Percentiles rank a stretch among this genome's conserved stretches.
Conservation (phyloP, 2,329 filamentous ascomycete genomes). For the Paracoccidioides brasiliensis region DNA sequence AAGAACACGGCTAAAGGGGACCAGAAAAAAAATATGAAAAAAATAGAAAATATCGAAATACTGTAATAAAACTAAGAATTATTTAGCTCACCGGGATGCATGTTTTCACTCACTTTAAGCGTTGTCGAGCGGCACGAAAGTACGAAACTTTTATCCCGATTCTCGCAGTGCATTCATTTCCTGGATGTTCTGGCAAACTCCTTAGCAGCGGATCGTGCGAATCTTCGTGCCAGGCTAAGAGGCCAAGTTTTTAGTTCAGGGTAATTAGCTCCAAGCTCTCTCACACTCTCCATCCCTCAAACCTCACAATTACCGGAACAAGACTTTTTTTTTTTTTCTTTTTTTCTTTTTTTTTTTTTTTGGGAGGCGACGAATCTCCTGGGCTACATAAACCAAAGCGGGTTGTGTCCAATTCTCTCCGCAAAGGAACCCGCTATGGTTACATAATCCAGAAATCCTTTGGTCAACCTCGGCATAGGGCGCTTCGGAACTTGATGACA, state of each 20-base stretch:
- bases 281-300: background rate
- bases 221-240: background rate
- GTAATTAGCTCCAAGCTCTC: background rate
- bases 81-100: no score
- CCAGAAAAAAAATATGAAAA: background rate
- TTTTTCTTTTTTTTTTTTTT: no score
- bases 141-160: no score
- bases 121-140: no score
- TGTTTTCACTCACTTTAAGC: no score
- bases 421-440: background rate
- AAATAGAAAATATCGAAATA: background rate
- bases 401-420: background rate
- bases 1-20: background rate
- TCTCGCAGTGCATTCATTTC: background rate
- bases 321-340: background rate
- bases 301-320: background rate
- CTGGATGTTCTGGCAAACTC: background rate
- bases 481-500: background rate
- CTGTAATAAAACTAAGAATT: no score
- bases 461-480: slow-evolving; percentile 1
- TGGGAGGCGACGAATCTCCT: background rate
- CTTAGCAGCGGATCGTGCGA: background rate
- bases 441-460: background rate
- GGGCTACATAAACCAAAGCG: background rate
- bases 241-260: background rate